phyloP scores from a whole-genome alignment of 129 eudicot species.

The Kitagawia praeruptora region DNA sequence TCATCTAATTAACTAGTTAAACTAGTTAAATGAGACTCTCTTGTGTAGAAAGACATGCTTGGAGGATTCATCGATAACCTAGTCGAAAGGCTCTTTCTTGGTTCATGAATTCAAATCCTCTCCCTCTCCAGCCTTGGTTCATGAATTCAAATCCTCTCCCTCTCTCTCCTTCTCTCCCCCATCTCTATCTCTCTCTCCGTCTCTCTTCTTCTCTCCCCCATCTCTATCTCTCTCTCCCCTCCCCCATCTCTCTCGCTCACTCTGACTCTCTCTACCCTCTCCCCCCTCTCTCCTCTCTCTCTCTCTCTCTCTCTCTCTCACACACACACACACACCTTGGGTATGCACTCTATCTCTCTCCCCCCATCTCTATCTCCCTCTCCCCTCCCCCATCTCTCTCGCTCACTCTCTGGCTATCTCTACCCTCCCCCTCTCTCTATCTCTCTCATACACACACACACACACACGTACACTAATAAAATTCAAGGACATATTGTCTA shows the following conservation, averaged over 20 bases:
- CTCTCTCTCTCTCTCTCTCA: too few species aligned
- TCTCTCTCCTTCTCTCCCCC: neutral
- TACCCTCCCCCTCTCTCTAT: too few species aligned
- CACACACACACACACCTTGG: neutral
- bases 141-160: too few species aligned
- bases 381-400: neutral
- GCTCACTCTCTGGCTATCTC: neutral
- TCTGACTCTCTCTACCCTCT: neutral
- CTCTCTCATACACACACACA: neutral
- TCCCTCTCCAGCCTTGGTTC: too few species aligned
- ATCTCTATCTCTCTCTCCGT: neutral
- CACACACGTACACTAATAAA: too few species aligned
- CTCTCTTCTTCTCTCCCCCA: neutral
- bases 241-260: neutral
- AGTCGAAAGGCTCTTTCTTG: neutral
- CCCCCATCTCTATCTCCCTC: too few species aligned
- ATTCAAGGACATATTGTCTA: neutral
- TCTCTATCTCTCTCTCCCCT: neutral
- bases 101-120: neutral
- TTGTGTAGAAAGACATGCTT: neutral
- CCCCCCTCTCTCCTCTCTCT: neutral
- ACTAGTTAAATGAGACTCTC: neutral
- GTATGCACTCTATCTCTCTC: too few species aligned
- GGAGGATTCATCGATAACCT: neutral
- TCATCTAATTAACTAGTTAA: too few species aligned